Evolutionary conservation across 371 early-diverging fungal species (phyloP).

Genomic region (Ordospora pajunii): DNA sequence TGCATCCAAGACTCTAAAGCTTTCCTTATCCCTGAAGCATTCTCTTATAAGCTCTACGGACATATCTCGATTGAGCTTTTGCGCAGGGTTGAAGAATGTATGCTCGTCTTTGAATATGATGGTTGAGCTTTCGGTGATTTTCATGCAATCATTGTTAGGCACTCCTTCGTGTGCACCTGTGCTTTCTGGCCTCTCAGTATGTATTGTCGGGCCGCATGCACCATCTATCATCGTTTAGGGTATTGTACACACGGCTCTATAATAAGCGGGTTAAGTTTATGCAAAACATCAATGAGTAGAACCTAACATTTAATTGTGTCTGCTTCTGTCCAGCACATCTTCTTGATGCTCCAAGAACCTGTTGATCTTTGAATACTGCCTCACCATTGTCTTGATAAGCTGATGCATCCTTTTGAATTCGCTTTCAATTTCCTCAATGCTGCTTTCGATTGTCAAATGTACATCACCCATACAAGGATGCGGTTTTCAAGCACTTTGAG

Average conservation of each 20-base stretch:
- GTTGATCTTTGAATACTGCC: conserved; percentile 29
- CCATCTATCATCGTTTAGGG: no score
- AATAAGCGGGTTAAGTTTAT: no score
- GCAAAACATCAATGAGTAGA: no score
- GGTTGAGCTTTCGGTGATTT: conserved; percentile 25
- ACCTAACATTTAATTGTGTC: no score
- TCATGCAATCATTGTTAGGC: neutral
- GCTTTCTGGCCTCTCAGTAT: no score
- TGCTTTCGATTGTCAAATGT: conserved; percentile 3
- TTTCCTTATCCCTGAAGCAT: conserved; percentile 44
- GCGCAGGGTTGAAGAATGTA: conserved; percentile 96
- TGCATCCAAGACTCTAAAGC: conserved; percentile 80
- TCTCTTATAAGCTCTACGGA: conserved; percentile 53
- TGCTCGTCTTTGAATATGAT: conserved; percentile 38
- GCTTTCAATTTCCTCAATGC: conserved; percentile 9
- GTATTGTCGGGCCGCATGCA: no score
- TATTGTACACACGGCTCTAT: no score
- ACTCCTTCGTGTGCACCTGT: no score
- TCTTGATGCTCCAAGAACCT: conserved; percentile 8
- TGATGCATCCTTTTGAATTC: conserved; percentile 14
- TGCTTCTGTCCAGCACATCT: neutral
- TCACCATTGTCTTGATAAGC: conserved; percentile 8
- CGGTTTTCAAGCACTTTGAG: conserved; percentile 55
- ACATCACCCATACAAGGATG: conserved; percentile 49
- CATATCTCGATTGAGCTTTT: conserved; percentile 88